These are phyloP conservation scores for Inosperma sp. DNA, from an alignment of 768 basidiomycete species.

Conservation along the genomic window DNA sequence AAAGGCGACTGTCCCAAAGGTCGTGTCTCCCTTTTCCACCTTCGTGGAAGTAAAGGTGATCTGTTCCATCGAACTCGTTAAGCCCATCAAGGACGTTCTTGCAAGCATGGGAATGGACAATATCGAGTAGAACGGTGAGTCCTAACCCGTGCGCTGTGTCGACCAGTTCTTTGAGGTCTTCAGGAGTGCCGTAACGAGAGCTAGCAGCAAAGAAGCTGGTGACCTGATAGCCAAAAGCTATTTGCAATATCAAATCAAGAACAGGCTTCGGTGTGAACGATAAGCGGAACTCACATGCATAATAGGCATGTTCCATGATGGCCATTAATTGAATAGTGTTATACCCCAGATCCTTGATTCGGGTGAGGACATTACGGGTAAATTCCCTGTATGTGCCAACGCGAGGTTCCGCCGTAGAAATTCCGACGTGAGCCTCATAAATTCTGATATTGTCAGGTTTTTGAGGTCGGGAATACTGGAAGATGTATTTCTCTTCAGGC, in stretches of 20 bases:
- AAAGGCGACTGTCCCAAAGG: slow-evolving; percentile 95
- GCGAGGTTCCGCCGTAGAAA: slow-evolving; percentile 80
- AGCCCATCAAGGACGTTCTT: slow-evolving; percentile 96
- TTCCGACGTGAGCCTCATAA: slow-evolving; percentile 98
- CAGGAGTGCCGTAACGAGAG: slow-evolving; percentile 93
- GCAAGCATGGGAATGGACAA: slow-evolving; percentile 97
- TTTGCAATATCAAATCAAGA: slow-evolving; percentile 6
- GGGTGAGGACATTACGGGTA: slow-evolving; percentile 72
- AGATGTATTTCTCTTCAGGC: slow-evolving; percentile 60
- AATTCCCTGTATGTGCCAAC: slow-evolving; percentile 98
- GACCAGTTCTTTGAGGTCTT: slow-evolving; percentile 91
- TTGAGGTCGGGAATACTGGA: slow-evolving; percentile 72
- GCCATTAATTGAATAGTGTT: slow-evolving; percentile 99
- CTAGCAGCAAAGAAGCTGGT: slow-evolving; percentile 96
- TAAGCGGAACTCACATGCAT: slow-evolving; percentile 67
- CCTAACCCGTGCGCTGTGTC: slow-evolving; percentile 95
- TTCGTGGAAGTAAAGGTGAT: slow-evolving; percentile 96
- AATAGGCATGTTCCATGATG: slow-evolving; percentile 96
- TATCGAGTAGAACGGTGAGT: slow-evolving; percentile 87
- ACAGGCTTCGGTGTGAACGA: background rate
- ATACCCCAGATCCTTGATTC: slow-evolving; percentile 90
- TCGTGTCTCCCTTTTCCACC: slow-evolving; percentile 89
- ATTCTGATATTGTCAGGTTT: slow-evolving; percentile 69
- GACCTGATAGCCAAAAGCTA: slow-evolving; percentile 97
- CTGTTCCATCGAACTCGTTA: slow-evolving; percentile 95